These are phyloP conservation scores for Penicillium manginii DNA, from an alignment of 495 filamentous ascomycete species.

Conservation along the genomic window DNA sequence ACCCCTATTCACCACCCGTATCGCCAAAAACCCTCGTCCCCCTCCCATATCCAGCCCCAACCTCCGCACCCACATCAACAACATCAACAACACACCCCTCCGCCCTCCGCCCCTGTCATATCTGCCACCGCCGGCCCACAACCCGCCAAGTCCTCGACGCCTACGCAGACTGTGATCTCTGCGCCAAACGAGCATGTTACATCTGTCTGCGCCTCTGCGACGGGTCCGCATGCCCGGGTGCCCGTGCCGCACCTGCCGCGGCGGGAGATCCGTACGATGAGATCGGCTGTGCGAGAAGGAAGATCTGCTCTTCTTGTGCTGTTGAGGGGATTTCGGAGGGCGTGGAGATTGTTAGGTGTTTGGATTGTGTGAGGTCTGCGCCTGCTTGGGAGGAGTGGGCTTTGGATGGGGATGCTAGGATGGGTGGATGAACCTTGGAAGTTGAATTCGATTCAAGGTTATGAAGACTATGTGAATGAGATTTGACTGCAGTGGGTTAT, in stretches of 20 bases:
- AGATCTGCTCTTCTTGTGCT: constrained; percentile 47
- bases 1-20: constrained; percentile 38
- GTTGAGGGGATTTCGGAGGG: constrained; percentile 49
- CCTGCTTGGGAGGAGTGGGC: constrained; percentile 14
- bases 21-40: constrained; percentile 42
- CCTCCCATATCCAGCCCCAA: constrained; percentile 14
- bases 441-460: too few species aligned
- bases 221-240: constrained; percentile 31
- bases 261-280: constrained; percentile 2
- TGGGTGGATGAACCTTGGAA: background rate
- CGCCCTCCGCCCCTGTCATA: constrained; percentile 51
- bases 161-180: constrained; percentile 55
- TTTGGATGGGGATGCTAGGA: constrained; percentile 13
- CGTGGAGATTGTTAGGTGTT: constrained; percentile 42
- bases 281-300: constrained; percentile 23
- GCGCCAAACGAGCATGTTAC: constrained; percentile 51
- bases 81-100: constrained; percentile 9
- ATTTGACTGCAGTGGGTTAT: too few species aligned
- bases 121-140: constrained; percentile 54
- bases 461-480: too few species aligned
- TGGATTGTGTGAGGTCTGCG: constrained; percentile 40
- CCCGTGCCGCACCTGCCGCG: constrained; percentile 1
- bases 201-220: constrained; percentile 57
- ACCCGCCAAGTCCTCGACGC: constrained; percentile 51
- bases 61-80: constrained; percentile 19